Evolutionary conservation across 2,329 filamentous ascomycete genomes (phyloP), one percentile per base, ranked within the genome.

Genomic region (Alternaria novae-zelandiae): DNA sequence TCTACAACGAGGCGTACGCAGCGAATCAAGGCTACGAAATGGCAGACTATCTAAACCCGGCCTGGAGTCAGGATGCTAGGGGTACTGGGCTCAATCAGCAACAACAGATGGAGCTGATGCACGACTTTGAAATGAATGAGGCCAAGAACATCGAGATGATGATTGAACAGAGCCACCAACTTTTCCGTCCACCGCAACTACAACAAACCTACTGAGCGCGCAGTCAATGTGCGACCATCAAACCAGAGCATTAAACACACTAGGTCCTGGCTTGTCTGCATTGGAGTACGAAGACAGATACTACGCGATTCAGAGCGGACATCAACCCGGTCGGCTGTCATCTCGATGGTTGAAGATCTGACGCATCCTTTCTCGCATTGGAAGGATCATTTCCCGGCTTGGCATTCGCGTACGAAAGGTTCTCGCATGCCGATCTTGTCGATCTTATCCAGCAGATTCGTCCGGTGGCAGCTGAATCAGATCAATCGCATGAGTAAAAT

Each of bases 81-180:
- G 73, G 73, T 5, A 72, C 73, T 23, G 85, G 85, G 63, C 83
- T 96, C 30, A 94, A 89, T 63, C 90, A 94, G 67, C 88, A 93
- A 73, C 92, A 96, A 79, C 93, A 96, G 79, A 82, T 90, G 66
- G 92, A 97, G 82, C 83, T 97, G 41, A 93, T 96, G 91, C 88
- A 90, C 59, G 89, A 89, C 53, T 85, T 97, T 32, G 91, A 96
- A 78, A 91, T 75, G 46, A 79, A 80, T 54, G 80, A 80, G 21
- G 77, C 76, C 1, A 73, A 75, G 56, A 79, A 80, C 63, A 78
- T 82, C 17, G 78, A 82, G 61, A 72, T 74, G 46, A 81, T 81
- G 79, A 81, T 82, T 25, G 71, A 81, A 59, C 78, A 81, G 36
- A 80, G 78, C 60, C 78, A 80, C 57, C 74, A 78, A 59, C 65